Base-by-base conservation (phyloP, 257 asterid species). In the Marsdenia floribunda region DNA sequence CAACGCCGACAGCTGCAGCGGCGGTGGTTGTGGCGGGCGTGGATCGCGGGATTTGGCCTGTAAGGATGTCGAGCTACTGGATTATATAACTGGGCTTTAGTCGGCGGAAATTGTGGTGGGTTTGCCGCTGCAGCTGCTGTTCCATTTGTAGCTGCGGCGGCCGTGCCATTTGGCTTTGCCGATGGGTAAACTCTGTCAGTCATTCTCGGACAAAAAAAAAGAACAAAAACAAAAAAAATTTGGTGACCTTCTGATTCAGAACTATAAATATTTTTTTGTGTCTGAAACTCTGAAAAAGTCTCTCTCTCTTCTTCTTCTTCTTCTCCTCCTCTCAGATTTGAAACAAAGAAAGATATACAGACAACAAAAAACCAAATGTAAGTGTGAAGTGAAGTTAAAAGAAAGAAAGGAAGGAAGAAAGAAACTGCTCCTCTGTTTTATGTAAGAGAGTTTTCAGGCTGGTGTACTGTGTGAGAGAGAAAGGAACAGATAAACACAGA, bases 131-230 rank as follows among this genome's bases (percentile, higher is more conserved):
- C 33, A 29, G 33, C n/a, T 0, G 74, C n/a, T 13, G 80, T 52
- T 49, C 75, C 63, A 42, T 82, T 21, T 0, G 79, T 2, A 13
- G 81, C 68, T 29, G 74, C 61, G 14, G 75, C 29, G 49, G 72
- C 63, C 60, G 85, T 76, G 82, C 85, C 85, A 61, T 80, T 82
- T 29, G 82, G 79, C 78, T 85, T 85, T 53, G 75, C 72, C 14
- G 87, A 76, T 24, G 89, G 89, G 68, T 78, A 77, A 1, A 82
- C 86, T 76, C 86, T 82, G 70, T 85, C 88, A 4, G 83, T 74
- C 88, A 85, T 85, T 73, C 44, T 78, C 38, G 40, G 52, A 38
- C 47, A 55, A 42, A 40, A 40, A 6, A 40, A n/a, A n/a, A n/a
- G n/a, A n/a, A n/a, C n/a, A n/a, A n/a, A n/a, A n/a, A n/a, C n/a